Conservation (phyloP, 1,284 basidiomycete genomes). For the Trametes pubescens region DNA sequence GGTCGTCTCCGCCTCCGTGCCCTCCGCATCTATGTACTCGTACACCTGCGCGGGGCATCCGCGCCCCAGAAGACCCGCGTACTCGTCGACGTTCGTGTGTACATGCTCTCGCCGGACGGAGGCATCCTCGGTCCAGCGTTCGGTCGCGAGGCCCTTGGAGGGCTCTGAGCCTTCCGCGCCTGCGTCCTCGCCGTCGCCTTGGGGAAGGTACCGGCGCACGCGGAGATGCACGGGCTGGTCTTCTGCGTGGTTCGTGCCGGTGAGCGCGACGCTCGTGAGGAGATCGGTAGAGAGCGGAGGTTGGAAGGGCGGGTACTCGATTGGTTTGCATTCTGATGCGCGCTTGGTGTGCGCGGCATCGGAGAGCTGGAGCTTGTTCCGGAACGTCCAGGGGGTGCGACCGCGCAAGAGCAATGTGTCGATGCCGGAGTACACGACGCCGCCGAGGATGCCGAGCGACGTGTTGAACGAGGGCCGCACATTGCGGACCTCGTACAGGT, state of each 20-base stretch:
- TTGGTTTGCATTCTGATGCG: constrained; percentile 78
- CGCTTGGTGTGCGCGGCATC: constrained; percentile 83
- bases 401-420: constrained; percentile 91
- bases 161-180: constrained; percentile 55
- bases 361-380: constrained; percentile 59
- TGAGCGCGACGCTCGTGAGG: constrained; percentile 90
- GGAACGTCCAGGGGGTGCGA: constrained; percentile 93
- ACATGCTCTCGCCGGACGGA: constrained; percentile 70
- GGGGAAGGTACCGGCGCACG: constrained; percentile 50
- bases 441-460: constrained; percentile 90
- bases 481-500: constrained; percentile 94
- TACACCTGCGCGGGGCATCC: constrained; percentile 98
- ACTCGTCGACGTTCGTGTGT: constrained; percentile 77
- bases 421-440: constrained; percentile 90
- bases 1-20: constrained; percentile 46
- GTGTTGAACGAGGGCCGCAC: constrained; percentile 93
- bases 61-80: constrained; percentile 86
- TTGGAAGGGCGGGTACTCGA: constrained; percentile 91
- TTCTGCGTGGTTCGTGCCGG: constrained; percentile 97
- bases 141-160: constrained; percentile 49
- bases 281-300: constrained; percentile 95
- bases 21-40: constrained; percentile 88
- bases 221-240: constrained; percentile 93
- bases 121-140: constrained; percentile 51
- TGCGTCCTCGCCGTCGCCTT: constrained; percentile 64